Evolutionary conservation across 495 filamentous ascomycete species (phyloP), one percentile per base, ranked within the genome.

Genomic region (Penicillium ochrochloron): DNA sequence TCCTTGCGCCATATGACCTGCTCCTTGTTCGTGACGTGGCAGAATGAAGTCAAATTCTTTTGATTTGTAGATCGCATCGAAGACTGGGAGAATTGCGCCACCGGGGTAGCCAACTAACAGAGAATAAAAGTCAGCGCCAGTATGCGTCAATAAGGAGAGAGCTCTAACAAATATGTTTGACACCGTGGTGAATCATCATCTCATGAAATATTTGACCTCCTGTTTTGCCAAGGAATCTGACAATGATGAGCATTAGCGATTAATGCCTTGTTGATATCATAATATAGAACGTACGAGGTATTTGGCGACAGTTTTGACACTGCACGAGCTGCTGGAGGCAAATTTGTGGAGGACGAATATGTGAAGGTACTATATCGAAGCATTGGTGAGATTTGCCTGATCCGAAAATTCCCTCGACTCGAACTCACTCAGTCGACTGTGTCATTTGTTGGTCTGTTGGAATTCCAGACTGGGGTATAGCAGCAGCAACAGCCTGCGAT

Each of bases 171-270:
- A 95, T 84, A 44, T 93, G 89, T 78, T 94, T 91, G 17, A 97
- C 93, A 62, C 81, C 84, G 62, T 91, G 90, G 68, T 92, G 79
- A 34, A 90, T 82, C 90, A 97, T 93, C 93, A 97, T 96, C 76
- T 97, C 92, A 70, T 97, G 91, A 77, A 97, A 94, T 58, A 97
- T 97, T 74, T 94, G 86, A 65, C 93, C 93, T 67, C 93, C 93
- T 44, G 82, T 93, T 80, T 89, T 90, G 29, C 93, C 93, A 71
- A 96, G 88, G 76, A 96, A 95, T 52, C 89, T 92, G 65, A 64
- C 56, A 12, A 23, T 2, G 10, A 2, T 23, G 2, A 2, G 4
- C 21, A 14, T 25, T 48, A 48, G 19, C 8, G 21, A 14, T 10
- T 10, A 48, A 48, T 48, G 3, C 42, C 12, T 46, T 11, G 42